Base-by-base conservation (phyloP, 2,329 filamentous ascomycete species). In the Talaromyces sp. region DNA sequence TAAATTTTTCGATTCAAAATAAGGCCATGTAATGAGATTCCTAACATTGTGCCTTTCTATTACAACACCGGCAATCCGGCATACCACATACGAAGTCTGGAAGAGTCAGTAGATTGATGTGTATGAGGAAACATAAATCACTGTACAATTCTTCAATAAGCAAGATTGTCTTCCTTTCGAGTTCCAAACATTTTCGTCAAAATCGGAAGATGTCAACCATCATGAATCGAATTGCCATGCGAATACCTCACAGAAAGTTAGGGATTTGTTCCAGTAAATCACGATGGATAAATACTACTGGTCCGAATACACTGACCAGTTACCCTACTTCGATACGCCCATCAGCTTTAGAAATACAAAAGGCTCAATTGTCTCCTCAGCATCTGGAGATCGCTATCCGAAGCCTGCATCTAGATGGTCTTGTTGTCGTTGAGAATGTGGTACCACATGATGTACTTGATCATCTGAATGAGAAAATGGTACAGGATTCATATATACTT, bases 311-410 rank as follows among this genome's bases (percentile, higher is more conserved):
- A 19, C 3, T 33, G 9, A 35, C 1, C 27, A 19, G 50, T 19
- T 49, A 66, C 33, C 72, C 78, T 5, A 72, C 75, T 25, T 72
- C 73, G n/a, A 74, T 80, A 57, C 63, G 67, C 2, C 80, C 81
- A 45, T 82, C 82, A 15, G n/a, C 68, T 1, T 50, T 67, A 3
- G 84, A 87, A 67, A 65, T 81, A 11, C 68, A 74, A 13, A 73
- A 71, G n/a, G 71, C 72, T 0, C 47, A 64, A 0, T 80, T 87
- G 0, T 72, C 71, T 10, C 75, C 80, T 10, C 76, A 79, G 25
- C 88, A 86, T 65, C 76, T 89, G 1, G 86, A 89, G 68, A 79
- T 81, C 17, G 85, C 85, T 1, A 82, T 85, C 1, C 76, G 82
- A 2, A 78, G 81, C 39, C 69, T 87, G 7, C 80, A 85, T 63